Evolutionary conservation across 2,329 filamentous ascomycete species (phyloP), one percentile per base, ranked within the genome.

Genomic region (Aspergillus versicolor): DNA sequence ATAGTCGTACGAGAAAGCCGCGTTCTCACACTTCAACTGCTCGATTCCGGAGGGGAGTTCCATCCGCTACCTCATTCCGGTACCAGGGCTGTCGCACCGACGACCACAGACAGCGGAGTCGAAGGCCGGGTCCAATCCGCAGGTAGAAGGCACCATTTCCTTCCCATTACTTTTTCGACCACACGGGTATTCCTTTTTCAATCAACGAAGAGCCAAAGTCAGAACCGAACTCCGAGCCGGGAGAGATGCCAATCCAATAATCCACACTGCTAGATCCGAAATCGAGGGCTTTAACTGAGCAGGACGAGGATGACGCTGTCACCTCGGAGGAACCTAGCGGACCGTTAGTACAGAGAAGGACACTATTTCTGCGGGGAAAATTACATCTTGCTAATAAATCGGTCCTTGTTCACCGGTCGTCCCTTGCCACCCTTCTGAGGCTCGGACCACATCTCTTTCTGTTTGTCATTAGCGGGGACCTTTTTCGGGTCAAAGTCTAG

Each of bases 391-490:
- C 91, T 96, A 70, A 97, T 94, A 77, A 97, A 97, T 42, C 94
- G 84, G 77, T 99, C 94, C 85, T 97, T 97, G 81, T 99, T 99
- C 61, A 97, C 91, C 55, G 92, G 92, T 79, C 92, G 92, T 81
- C 93, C 94, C 64, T 93, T 93, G 64, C 88, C 88, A 21, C 89
- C 87, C 70, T 90, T 83, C 48, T 93, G 92, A 55, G 90, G 94
- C 80, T 99, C 94, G 9, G 92, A 97, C 94, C 94, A 99, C 93
- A 99, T 97, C 80, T 99, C 94, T 83, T 95, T 95, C 55, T 57
- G 50, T 19, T 11, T 19, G 21, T 55, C 11, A 38, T 55, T 48
- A 55, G 45, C 38, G 24, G 11, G 13, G 2, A 5, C 15, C 21
- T 37, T 8, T 42, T 27, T 3, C 2, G 17, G 17, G 17, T 52